A percentile compares a stretch with the other conserved stretches of the same genome.
Evolutionary conservation across 768 basidiomycete genomes (phyloP).

Genomic region (Phylloporus arenicola): DNA sequence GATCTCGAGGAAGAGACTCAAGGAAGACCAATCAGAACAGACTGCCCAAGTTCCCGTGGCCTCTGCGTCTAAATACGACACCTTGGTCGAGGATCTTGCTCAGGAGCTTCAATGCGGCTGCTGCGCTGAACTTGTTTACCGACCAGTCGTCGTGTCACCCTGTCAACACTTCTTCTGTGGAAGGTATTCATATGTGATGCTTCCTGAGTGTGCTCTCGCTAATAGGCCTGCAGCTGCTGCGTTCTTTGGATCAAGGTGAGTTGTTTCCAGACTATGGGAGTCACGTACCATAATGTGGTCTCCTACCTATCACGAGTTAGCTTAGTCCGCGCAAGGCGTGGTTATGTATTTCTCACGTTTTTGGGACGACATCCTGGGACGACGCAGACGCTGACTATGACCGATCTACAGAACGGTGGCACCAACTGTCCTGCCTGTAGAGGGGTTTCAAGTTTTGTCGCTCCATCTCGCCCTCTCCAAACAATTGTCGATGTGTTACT

Average conservation of each 20-base stretch:
- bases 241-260: slow-evolving; percentile 80
- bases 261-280: slow-evolving; percentile 12
- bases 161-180: slow-evolving; percentile 92
- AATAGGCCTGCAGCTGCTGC: slow-evolving; percentile 56
- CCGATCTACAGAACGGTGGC: slow-evolving; percentile 62
- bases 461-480: slow-evolving; percentile 70
- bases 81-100: slow-evolving; percentile 56
- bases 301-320: background rate
- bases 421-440: slow-evolving; percentile 82
- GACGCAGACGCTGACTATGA: slow-evolving; percentile 7
- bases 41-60: slow-evolving; percentile 7
- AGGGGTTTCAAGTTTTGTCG: slow-evolving; percentile 58
- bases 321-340: background rate
- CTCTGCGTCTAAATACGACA: slow-evolving; percentile 19
- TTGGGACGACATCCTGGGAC: background rate
- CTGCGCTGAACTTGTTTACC: slow-evolving; percentile 76
- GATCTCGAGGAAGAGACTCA: slow-evolving; percentile 55
- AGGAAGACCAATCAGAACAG: slow-evolving; percentile 37
- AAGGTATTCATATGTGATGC: slow-evolving; percentile 45
- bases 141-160: slow-evolving; percentile 75
- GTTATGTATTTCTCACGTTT: background rate
- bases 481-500: slow-evolving; percentile 66
- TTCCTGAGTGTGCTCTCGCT: slow-evolving; percentile 34
- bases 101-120: slow-evolving; percentile 83
- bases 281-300: slow-evolving; percentile 4